Conservation (phyloP, 768 basidiomycete species). For the Auriscalpium vulgare region DNA sequence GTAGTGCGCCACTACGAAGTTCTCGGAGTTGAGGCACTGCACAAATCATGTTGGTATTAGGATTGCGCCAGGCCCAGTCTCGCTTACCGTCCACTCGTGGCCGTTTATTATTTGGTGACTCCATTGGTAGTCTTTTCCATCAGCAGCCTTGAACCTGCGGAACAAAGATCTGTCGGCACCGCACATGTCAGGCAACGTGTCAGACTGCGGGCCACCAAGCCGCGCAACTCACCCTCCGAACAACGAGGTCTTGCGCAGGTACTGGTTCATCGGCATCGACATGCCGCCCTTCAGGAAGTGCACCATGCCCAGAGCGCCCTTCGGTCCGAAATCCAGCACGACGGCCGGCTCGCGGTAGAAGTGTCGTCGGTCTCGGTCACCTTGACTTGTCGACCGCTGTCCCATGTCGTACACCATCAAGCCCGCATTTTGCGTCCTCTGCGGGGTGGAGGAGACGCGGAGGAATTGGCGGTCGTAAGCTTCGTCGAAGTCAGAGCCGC, state of each 20-base stretch:
- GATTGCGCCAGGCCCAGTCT: conserved; percentile 1
- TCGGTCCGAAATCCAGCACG: conserved; percentile 51
- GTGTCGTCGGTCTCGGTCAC: conserved; percentile 41
- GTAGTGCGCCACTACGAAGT: conserved; percentile 56
- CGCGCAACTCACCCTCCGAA: conserved; percentile 56
- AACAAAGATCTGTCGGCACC: conserved; percentile 44
- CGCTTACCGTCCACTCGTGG: conserved; percentile 72
- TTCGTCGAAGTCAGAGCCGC: conserved; percentile 63
- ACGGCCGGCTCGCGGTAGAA: conserved; percentile 45
- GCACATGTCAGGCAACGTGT: not conserved
- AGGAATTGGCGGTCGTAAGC: conserved; percentile 72
- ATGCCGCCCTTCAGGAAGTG: conserved; percentile 38
- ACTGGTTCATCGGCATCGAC: conserved; percentile 53
- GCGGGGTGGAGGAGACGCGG: conserved; percentile 45
- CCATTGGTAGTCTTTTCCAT: conserved; percentile 70
- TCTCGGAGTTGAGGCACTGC: conserved; percentile 49
- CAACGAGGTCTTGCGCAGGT: conserved; percentile 53
- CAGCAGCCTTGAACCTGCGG: conserved; percentile 59
- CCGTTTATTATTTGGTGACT: conserved; percentile 42
- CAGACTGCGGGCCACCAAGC: conserved; percentile 1
- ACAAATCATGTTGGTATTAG: not conserved
- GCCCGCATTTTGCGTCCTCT: conserved; percentile 14
- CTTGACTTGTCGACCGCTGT: conserved; percentile 52
- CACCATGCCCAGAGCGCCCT: conserved; percentile 52
- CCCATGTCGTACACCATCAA: conserved; percentile 61